Base-by-base conservation (phyloP, 495 filamentous ascomycete genomes). In the Penicillium mononematosum region DNA sequence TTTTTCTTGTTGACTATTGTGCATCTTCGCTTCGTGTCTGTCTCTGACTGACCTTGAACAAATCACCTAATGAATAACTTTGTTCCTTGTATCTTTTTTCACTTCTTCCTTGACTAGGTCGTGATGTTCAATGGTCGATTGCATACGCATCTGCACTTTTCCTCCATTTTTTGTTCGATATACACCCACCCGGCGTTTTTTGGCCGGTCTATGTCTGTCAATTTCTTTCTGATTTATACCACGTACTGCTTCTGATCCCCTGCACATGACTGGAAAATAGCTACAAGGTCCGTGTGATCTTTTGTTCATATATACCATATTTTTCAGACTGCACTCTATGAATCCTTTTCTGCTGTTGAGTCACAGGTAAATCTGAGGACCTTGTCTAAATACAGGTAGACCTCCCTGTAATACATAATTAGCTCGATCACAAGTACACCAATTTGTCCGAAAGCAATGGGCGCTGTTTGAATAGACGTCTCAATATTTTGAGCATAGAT, bases 211-310 rank as follows among this genome's bases (percentile, higher is more conserved):
- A n/a, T 39, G 31, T 22, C 31, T 42, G 17, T 22, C 48, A 36
- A 14, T 34, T 34, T 42, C 25, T 39, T 32, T 34, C 32, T 14
- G 11, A 34, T 34, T 45, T 39, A 34, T 52, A 36, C 50, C 3
- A 34, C 12, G 8, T 42, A 19, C 16, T 19, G 22, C 34, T 49
- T 32, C 16, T 6, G 27, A 53, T 34, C 34, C 16, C 44, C 49
- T 57, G 58, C 52, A 63, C 49, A 57, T 63, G 61, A 50, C 56
- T 56, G 53, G 44, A 56, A 56, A 45, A 45, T 56, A 45, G n/a
- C 27, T 4, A 8, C n/a, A 7, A 24, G 49, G n/a, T 20, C 27
- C 12, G 3, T 38, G 31, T 55, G 41, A 50, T 56, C 20, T 46
- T 27, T 39, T 42, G 4, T 39, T n/a, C 10, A 31, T 29, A 27